phyloP scores from a whole-genome alignment of 768 basidiomycete genomes.

The Tricholomella constricta region DNA sequence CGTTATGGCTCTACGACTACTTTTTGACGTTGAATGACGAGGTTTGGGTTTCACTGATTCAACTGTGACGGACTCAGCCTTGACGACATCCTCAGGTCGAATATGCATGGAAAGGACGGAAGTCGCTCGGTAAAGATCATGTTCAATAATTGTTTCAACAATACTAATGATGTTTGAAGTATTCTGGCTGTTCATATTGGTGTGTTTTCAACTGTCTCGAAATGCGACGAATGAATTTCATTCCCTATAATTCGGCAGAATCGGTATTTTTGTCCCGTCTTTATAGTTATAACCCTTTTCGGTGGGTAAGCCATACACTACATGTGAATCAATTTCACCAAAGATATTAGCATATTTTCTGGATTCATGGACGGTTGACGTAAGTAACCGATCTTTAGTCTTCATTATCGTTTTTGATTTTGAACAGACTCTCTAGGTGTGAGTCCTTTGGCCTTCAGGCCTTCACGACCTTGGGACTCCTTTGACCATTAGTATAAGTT shows the following conservation, averaged over 20 bases:
- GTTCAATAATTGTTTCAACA: not conserved
- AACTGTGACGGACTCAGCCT: no score
- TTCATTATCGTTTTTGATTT: not conserved
- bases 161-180: not conserved
- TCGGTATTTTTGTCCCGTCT: slow-evolving; percentile 16
- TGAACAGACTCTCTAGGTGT: not conserved
- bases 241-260: no score
- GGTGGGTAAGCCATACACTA: slow-evolving; percentile 1
- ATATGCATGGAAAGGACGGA: slow-evolving; percentile 8
- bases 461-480: not conserved
- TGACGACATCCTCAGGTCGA: not conserved
- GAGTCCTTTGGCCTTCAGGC: not conserved
- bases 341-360: slow-evolving; percentile 6
- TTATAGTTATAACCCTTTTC: slow-evolving; percentile 15
- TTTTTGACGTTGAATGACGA: slow-evolving; percentile 17
- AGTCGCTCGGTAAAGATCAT: not conserved
- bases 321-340: not conserved
- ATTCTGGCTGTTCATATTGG: slow-evolving; percentile 11
- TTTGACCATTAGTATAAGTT: not conserved
- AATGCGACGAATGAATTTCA: not conserved
- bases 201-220: no score
- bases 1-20: slow-evolving; percentile 20
- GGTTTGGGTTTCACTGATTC: not conserved
- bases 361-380: not conserved
- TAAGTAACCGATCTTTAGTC: not conserved